phyloP scores from a whole-genome alignment of 495 filamentous ascomycete species.

The Hypoxylon rickii region DNA sequence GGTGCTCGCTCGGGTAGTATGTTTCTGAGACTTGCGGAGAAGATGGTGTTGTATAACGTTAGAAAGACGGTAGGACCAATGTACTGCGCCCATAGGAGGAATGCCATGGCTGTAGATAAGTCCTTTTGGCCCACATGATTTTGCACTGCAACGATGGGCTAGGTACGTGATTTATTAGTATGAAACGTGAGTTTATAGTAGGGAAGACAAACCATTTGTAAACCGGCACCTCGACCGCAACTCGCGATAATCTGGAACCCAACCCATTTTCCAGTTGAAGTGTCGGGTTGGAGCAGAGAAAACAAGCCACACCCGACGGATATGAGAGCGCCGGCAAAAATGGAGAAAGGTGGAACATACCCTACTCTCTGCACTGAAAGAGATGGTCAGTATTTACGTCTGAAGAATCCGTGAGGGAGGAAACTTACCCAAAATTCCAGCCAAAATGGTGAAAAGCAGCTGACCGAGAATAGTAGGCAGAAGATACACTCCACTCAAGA shows the following conservation, averaged over 20 bases:
- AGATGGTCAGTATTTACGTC: neutral
- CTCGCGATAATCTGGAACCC: slow-evolving; percentile 67
- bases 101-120: slow-evolving; percentile 13
- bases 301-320: slow-evolving; percentile 54
- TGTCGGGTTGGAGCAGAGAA: slow-evolving; percentile 55
- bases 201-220: slow-evolving; percentile 54
- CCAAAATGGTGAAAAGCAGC: slow-evolving; percentile 42
- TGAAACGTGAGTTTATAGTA: slow-evolving; percentile 16
- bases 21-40: slow-evolving; percentile 1
- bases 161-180: neutral
- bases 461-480: slow-evolving; percentile 56
- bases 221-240: slow-evolving; percentile 58
- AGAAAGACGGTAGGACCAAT: slow-evolving; percentile 18
- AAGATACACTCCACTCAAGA: slow-evolving; percentile 54
- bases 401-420: neutral
- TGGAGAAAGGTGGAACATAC: slow-evolving; percentile 63
- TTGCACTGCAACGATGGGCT: slow-evolving; percentile 13
- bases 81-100: slow-evolving; percentile 9
- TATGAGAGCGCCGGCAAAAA: slow-evolving; percentile 56
- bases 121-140: slow-evolving; percentile 1
- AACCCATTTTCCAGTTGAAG: slow-evolving; percentile 55
- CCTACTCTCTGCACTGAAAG: slow-evolving; percentile 41
- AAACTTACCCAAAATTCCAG: slow-evolving; percentile 4
- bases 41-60: slow-evolving; percentile 15
- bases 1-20: slow-evolving; percentile 25